Base-by-base conservation (phyloP, 176 grass and related monocot species). In the Oryza punctata region DNA sequence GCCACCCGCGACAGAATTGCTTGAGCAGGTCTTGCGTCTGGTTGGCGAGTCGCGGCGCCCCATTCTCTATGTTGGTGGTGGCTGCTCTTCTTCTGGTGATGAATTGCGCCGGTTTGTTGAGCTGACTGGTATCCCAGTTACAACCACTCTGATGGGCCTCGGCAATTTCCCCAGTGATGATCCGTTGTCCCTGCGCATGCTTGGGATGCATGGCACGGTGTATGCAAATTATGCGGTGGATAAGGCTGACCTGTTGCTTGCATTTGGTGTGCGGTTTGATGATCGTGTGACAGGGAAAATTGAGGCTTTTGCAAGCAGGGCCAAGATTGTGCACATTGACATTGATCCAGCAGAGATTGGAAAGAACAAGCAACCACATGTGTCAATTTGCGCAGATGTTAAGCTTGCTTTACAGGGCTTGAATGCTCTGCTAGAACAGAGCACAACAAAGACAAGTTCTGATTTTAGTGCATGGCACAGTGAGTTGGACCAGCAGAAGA, bases 321-420 rank as follows among this genome's bases (percentile, higher is more conserved):
- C 96, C 4, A 99, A 99, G 85, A 99, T 99, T 70, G 93, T 99
- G 76, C 96, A 99, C 89, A 91, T 99, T 64, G 96, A 99, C 79
- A 99, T 99, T 5, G 96, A 99, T 41, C 96, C 96, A 18, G 96
- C 96, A 47, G 96, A 99, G 88, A 99, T 99, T 54, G 96, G 96
- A 13, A 99, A 99, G 87, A 99, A 99, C 64, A 99, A 99, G 87
- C 93, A 96, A 82, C 96, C 96, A 4, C 96, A 99, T 63, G 74
- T 92, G 38, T 99, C 96, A n/a, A 92, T 99, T 57, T 99, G 93
- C 54, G 96, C 85, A 24, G 93, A 96, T 78, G 52, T 99, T 27
- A 99, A 92, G 87, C 78, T 88, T 23, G 89, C 89, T 43, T 41
- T 99, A 68, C 72, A 98, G 76, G 93, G 91, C 26, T 40, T 98